Evolutionary conservation across 345 rosid genomes (phyloP).

Genomic region (Arabis alpina): DNA sequence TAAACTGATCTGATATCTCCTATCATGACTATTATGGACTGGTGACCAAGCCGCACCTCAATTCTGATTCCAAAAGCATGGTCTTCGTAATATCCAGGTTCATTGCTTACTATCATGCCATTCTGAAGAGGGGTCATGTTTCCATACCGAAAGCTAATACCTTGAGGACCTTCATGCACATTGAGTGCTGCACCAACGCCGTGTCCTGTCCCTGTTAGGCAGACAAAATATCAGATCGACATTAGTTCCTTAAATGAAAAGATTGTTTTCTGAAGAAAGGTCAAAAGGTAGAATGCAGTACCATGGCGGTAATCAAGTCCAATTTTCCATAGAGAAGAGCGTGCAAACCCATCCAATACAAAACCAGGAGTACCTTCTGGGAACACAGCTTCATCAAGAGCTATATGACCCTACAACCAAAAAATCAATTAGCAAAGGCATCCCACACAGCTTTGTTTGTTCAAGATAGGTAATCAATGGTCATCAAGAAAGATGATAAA

Average conservation of each 20-base stretch:
- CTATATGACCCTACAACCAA: conserved; percentile 87
- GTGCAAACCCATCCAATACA: conserved; percentile 91
- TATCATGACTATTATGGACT: neutral
- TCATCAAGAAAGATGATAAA: conserved; percentile 13
- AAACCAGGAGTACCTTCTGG: conserved; percentile 95
- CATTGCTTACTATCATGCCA: conserved; percentile 98
- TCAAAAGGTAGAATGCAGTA: conserved; percentile 40
- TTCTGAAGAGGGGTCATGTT: conserved; percentile 73
- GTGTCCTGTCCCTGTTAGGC: conserved; percentile 84
- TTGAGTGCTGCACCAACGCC: conserved; percentile 97
- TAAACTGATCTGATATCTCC: conserved; percentile 7
- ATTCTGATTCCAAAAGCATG: conserved; percentile 96
- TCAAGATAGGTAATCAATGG: conserved; percentile 10
- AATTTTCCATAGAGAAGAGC: conserved; percentile 89
- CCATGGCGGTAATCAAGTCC: conserved; percentile 99
- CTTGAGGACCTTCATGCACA: conserved; percentile 99
- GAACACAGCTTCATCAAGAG: conserved; percentile 91
- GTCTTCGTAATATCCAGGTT: conserved; percentile 98
- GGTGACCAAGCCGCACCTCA: conserved; percentile 61
- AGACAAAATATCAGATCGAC: conserved; percentile 33
- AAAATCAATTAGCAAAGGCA: conserved; percentile 20
- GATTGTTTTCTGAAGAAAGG: neutral
- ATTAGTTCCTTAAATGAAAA: conserved; percentile 1
- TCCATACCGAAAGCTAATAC: conserved; percentile 90
- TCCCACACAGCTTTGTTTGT: conserved; percentile 3